Percentiles rank a stretch among this genome's conserved stretches.
Evolutionary conservation across 805 yeast species (phyloP).

Genomic region (Komagataella phaffii): DNA sequence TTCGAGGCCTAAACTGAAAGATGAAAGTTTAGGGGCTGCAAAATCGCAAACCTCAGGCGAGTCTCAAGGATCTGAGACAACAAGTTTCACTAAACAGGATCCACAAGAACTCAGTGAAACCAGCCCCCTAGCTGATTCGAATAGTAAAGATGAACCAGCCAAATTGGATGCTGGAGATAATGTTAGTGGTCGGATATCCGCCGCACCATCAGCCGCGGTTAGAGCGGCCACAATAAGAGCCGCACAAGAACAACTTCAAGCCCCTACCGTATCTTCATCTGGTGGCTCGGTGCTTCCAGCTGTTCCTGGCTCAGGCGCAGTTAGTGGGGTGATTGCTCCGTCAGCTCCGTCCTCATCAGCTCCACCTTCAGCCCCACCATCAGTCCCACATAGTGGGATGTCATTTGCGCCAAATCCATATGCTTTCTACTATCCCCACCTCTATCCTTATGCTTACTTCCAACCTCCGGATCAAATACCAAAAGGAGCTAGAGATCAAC

Average conservation of each 20-base stretch:
- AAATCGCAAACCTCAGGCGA: not conserved
- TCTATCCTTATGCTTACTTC: not conserved
- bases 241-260: not conserved
- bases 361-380: conserved; percentile 1
- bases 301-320: not conserved
- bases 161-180: not conserved
- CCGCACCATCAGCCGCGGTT: not conserved
- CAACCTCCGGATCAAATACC: not conserved
- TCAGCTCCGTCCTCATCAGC: not conserved
- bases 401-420: not conserved
- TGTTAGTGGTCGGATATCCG: not conserved
- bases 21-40: not conserved
- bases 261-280: not conserved
- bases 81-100: not conserved
- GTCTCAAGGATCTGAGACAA: not conserved
- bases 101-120: not conserved
- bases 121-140: not conserved
- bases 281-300: not conserved
- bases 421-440: not conserved
- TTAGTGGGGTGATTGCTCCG: not conserved
- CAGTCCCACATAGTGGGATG: not conserved
- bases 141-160: not conserved
- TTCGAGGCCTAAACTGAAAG: not conserved
- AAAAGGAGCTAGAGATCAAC: not conserved
- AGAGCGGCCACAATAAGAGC: not conserved